A percentile compares a stretch with the other conserved stretches of the same genome.
Conservation (phyloP, 2,329 filamentous ascomycete genomes). For the Pyrenochaeta sp. region DNA sequence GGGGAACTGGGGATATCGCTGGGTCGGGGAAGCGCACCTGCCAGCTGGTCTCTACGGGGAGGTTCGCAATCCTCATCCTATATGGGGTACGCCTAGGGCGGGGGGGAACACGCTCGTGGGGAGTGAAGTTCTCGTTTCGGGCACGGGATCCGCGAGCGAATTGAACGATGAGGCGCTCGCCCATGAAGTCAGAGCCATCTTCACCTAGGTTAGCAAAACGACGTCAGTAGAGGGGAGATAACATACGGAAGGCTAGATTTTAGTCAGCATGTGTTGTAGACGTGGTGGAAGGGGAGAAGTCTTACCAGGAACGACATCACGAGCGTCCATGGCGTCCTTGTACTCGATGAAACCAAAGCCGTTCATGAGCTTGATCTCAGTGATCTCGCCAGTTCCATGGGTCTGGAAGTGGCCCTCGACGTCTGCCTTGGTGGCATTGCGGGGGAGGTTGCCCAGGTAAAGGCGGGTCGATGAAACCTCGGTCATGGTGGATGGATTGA, state of each 20-base stretch:
- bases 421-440: constrained; percentile 95
- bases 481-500: constrained; percentile 62
- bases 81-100: constrained; percentile 93
- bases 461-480: constrained; percentile 95
- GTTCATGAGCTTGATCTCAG: constrained; percentile 99
- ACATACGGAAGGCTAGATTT: constrained; percentile 62
- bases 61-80: constrained; percentile 96
- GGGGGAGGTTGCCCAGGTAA: constrained; percentile 96
- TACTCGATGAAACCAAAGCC: constrained; percentile 99
- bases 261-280: constrained; percentile 30
- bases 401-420: constrained; percentile 94
- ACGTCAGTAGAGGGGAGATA: constrained; percentile 27
- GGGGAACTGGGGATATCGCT: constrained; percentile 53
- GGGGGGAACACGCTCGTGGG: constrained; percentile 70
- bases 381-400: constrained; percentile 96
- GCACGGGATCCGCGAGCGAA: constrained; percentile 87
- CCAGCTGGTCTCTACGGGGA: constrained; percentile 99
- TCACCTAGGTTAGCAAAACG: constrained; percentile 26
- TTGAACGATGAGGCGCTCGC: constrained; percentile 95
- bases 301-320: constrained; percentile 97
- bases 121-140: constrained; percentile 69
- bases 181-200: constrained; percentile 99
- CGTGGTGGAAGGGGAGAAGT: constrained; percentile 18
- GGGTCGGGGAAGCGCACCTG: constrained; percentile 84
- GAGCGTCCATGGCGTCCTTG: constrained; percentile 96